Conservation (phyloP, 768 basidiomycete genomes). For the Leccinum aurantiacum region DNA sequence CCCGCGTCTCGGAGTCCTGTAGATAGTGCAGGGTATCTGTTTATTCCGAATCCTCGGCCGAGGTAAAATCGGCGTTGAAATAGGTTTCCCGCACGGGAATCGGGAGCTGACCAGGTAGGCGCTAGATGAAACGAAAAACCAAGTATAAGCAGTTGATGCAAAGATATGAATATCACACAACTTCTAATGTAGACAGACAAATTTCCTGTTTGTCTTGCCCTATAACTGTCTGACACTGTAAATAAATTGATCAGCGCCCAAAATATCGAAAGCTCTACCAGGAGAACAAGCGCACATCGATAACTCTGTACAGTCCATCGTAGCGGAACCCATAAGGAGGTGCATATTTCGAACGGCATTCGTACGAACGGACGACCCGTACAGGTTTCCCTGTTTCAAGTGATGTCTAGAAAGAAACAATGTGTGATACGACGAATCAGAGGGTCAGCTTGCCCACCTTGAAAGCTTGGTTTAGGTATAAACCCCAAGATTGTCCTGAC, state of each 20-base stretch:
- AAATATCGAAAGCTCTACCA: background rate
- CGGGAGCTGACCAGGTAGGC: constrained; percentile 26
- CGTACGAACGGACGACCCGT: constrained; percentile 28
- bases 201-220: constrained; percentile 13
- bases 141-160: background rate
- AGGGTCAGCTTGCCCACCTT: constrained; percentile 10
- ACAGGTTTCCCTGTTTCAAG: constrained; percentile 16
- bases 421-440: background rate
- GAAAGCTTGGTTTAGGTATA: constrained; percentile 12
- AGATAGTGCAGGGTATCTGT: background rate
- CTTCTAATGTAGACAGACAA: constrained; percentile 31
- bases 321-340: constrained; percentile 28
- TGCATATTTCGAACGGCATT: constrained; percentile 25
- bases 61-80: background rate
- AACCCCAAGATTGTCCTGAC: constrained; percentile 23
- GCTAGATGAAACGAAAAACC: constrained; percentile 15
- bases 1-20: background rate
- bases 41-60: background rate
- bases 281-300: constrained; percentile 11
- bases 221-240: constrained; percentile 25
- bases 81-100: constrained; percentile 11
- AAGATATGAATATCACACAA: background rate
- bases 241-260: background rate
- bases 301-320: constrained; percentile 31
- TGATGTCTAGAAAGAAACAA: constrained; percentile 19